These are phyloP conservation scores for Umbelopsis ramanniana DNA, from an alignment of 192 early-diverging fungal species.

Conservation along the genomic window DNA sequence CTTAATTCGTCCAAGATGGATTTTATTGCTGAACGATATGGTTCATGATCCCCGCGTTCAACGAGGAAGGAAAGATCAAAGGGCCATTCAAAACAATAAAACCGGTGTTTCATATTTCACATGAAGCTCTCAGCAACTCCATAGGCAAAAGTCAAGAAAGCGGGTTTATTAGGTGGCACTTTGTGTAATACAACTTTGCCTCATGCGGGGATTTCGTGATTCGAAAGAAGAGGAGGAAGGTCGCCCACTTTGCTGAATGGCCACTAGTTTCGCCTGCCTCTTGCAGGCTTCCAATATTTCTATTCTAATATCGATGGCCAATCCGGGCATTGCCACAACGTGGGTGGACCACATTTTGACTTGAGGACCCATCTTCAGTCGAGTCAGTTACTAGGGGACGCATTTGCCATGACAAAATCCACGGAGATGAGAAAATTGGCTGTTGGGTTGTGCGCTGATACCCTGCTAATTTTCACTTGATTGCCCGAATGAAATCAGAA, in stretches of 20 bases:
- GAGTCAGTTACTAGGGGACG: too few species aligned
- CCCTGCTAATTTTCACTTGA: too few species aligned
- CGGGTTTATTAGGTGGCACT: background rate
- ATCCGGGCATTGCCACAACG: too few species aligned
- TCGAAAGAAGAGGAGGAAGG: slow-evolving; percentile 19
- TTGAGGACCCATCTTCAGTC: too few species aligned
- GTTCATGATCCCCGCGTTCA: too few species aligned
- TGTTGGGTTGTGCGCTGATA: background rate
- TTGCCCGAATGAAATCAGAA: too few species aligned
- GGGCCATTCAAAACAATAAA: background rate
- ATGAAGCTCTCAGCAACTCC: too few species aligned
- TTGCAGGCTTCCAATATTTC: background rate
- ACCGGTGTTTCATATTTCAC: too few species aligned
- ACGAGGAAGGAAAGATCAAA: background rate
- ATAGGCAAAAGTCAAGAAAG: background rate
- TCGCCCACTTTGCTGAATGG: background rate
- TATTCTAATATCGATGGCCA: background rate
- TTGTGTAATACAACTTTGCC: slow-evolving; percentile 11
- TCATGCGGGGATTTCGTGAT: slow-evolving; percentile 18
- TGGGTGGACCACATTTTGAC: too few species aligned
- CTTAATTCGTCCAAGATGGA: too few species aligned
- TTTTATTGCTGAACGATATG: too few species aligned
- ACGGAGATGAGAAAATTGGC: background rate
- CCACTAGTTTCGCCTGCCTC: background rate
- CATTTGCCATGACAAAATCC: too few species aligned